Base-by-base conservation (phyloP, 345 rosid species). In the Moricandia arvensis region DNA sequence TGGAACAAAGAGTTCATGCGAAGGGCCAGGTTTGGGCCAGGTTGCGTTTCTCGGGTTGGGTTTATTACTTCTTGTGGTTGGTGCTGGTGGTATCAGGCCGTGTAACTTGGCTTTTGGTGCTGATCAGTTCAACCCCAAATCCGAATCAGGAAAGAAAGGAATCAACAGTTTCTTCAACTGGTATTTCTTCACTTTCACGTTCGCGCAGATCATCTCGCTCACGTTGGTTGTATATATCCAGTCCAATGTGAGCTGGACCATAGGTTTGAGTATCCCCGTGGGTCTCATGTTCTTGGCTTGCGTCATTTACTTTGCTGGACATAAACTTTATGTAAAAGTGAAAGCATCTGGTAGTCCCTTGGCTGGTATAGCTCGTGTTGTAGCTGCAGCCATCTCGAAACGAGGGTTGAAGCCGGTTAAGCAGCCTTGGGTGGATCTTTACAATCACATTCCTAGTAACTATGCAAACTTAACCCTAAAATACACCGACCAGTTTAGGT, bases 151-250 rank as follows among this genome's bases (percentile, higher is more conserved):
- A 27, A 87, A 87, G 76, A 87, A 74, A 76, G 94, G 94, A 21
- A 82, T 89, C 63, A 83, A 86, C 68, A 91, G 92, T 70, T 91
- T 91, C 87, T 87, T 91, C 82, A 91, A 91, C 74, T 91, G 97
- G 97, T 89, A 91, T 75, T 85, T 89, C 83, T 91, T 85, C 79
- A 89, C 90, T 61, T 91, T 83, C 86, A 91, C 90, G 33, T 89
- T 91, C 1, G 94, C 97, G 6, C 88, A 86, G 76, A 80, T 89
- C 87, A 69, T 91, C 24, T 83, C 97, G 4, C 71, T 89, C 73
- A 91, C 97, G 0, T 68, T 87, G 13, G 84, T 91, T 49, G 92
- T 91, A 21, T 91, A 91, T 26, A 67, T 89, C 72, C 97, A 91
- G 80, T 83, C 91, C 4, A 89, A 91, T 33, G 82, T 89, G 54